phyloP scores from a whole-genome alignment of 75 land plant species.

The Cunninghamia lanceolata region DNA sequence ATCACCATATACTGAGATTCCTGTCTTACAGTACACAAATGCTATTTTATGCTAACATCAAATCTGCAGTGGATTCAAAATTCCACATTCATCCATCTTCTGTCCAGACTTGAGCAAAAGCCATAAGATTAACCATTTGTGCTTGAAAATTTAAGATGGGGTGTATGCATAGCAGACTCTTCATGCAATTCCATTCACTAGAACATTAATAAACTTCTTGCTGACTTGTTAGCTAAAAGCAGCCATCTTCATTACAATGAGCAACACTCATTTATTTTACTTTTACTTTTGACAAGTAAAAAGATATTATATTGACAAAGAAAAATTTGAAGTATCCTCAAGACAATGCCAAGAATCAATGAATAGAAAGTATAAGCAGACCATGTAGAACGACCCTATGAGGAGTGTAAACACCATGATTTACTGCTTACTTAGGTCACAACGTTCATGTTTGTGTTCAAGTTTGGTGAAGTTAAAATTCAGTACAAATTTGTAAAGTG shows the following conservation, averaged over 20 bases:
- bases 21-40: conserved; percentile 1
- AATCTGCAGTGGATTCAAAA: background rate
- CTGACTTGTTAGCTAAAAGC: background rate
- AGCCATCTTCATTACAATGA: background rate
- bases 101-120: background rate
- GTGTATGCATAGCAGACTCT: background rate
- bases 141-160: background rate
- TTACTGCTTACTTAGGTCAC: background rate
- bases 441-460: too few relatives aligned
- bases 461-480: too few relatives aligned
- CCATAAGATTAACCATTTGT: background rate
- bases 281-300: background rate
- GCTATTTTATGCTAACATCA: background rate
- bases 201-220: background rate
- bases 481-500: too few relatives aligned
- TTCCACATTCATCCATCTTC: background rate
- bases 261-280: background rate
- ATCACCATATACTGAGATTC: background rate
- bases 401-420: background rate
- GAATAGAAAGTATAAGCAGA: background rate
- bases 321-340: too few relatives aligned
- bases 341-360: too few relatives aligned
- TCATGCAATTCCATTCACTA: background rate
- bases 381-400: background rate
- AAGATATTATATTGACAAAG: background rate